Evolutionary conservation across 192 early-diverging fungal species (phyloP).

Genomic region (Mortierella antarctica): DNA sequence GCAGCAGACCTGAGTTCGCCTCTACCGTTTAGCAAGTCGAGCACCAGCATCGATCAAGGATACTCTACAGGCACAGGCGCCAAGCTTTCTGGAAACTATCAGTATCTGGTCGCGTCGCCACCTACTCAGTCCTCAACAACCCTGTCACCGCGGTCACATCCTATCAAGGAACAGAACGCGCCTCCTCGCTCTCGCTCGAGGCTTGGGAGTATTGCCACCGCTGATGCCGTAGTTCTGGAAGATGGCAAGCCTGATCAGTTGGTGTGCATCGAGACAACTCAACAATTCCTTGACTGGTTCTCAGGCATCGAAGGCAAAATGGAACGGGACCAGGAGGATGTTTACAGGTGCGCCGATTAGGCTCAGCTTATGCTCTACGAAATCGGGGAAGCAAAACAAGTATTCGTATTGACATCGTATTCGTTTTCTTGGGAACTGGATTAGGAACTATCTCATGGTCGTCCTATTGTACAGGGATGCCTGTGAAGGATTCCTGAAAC

Average conservation of each 20-base stretch:
- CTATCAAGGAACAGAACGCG: slow-evolving; percentile 24
- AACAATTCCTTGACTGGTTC: slow-evolving; percentile 98
- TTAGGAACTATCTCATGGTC: slow-evolving; percentile 70
- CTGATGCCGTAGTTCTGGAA: slow-evolving; percentile 19
- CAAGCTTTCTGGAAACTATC: slow-evolving; percentile 15
- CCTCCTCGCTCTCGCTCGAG: slow-evolving; percentile 26
- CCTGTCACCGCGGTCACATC: slow-evolving; percentile 41
- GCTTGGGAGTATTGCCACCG: slow-evolving; percentile 21
- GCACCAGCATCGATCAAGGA: slow-evolving; percentile 1
- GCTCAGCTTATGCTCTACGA: background rate
- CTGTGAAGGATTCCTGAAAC: slow-evolving; percentile 73
- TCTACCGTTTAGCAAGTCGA: slow-evolving; percentile 8
- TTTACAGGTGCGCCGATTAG: slow-evolving; percentile 69
- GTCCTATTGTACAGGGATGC: slow-evolving; percentile 68
- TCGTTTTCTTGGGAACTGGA: too few relatives aligned
- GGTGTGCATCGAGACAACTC: slow-evolving; percentile 84
- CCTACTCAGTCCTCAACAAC: slow-evolving; percentile 17
- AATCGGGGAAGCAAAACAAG: background rate
- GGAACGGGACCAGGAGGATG: slow-evolving; percentile 89
- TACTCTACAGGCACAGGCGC: slow-evolving; percentile 3
- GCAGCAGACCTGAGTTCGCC: slow-evolving; percentile 19
- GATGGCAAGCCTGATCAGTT: slow-evolving; percentile 48
- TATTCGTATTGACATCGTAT: background rate
- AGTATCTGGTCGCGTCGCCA: slow-evolving; percentile 19
- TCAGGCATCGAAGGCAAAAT: slow-evolving; percentile 80